phyloP scores from a whole-genome alignment of 305 asterid genomes.

The Ajuga reptans region DNA sequence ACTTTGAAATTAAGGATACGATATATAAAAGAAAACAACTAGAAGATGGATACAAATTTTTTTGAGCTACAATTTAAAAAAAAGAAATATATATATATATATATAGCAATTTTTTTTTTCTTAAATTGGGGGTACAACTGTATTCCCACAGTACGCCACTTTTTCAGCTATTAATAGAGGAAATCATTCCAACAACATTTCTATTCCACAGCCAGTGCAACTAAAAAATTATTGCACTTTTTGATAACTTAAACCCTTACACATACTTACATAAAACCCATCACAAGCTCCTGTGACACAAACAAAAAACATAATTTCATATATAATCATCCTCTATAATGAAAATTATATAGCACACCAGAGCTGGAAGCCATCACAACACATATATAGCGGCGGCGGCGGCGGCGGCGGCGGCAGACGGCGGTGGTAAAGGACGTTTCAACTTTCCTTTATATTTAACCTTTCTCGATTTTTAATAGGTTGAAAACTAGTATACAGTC shows the following conservation, averaged over 20 bases:
- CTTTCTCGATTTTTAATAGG: background rate
- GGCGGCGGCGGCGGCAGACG: background rate
- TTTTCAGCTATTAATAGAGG: too few relatives aligned
- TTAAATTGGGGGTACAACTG: too few relatives aligned
- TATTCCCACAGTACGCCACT: too few relatives aligned
- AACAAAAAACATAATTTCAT: background rate
- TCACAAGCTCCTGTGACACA: constrained; percentile 17
- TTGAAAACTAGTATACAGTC: too few relatives aligned
- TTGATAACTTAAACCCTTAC: constrained; percentile 1
- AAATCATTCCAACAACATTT: too few relatives aligned
- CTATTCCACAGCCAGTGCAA: constrained; percentile 21
- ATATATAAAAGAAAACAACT: too few relatives aligned
- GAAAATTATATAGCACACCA: background rate
- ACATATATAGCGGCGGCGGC: background rate
- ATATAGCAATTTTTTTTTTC: too few relatives aligned
- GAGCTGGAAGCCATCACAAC: constrained; percentile 16
- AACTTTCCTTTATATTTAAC: background rate
- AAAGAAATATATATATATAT: too few relatives aligned
- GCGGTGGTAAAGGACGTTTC: background rate
- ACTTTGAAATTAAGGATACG: too few relatives aligned
- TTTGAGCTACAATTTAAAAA: too few relatives aligned
- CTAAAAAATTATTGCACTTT: constrained; percentile 37
- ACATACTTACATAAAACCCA: background rate
- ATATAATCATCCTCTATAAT: too few relatives aligned
- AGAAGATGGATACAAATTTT: too few relatives aligned